phyloP scores from a whole-genome alignment of 345 rosid genomes.

The Orychophragmus violaceus region DNA sequence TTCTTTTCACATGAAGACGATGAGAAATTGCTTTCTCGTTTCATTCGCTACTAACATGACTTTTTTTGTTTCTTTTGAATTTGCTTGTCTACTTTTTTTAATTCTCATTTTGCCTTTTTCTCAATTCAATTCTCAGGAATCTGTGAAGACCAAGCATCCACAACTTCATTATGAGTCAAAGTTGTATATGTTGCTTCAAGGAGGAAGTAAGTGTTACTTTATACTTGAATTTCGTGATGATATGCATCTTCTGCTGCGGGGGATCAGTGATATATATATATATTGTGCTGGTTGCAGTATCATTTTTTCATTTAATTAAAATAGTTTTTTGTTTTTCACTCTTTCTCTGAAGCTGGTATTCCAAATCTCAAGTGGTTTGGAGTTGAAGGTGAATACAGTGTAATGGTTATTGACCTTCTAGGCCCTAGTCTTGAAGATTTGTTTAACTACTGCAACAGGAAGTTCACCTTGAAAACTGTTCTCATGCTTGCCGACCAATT shows the following conservation, averaged over 20 bases:
- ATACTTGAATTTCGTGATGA: not conserved
- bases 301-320: not conserved
- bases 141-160: slow-evolving; percentile 81
- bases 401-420: slow-evolving; percentile 83
- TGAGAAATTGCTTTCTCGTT: not conserved
- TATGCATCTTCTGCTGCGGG: not conserved
- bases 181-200: slow-evolving; percentile 79
- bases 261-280: too few species aligned
- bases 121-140: slow-evolving; percentile 43
- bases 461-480: slow-evolving; percentile 70
- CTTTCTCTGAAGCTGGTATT: slow-evolving; percentile 54
- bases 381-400: slow-evolving; percentile 66
- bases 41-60: not conserved
- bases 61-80: not conserved
- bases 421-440: slow-evolving; percentile 91
- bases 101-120: not conserved
- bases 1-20: slow-evolving; percentile 7
- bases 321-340: not conserved
- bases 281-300: not conserved
- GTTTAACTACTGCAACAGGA: slow-evolving; percentile 76
- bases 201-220: slow-evolving; percentile 62
- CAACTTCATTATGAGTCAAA: slow-evolving; percentile 87
- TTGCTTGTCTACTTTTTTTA: not conserved
- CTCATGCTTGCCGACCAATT: slow-evolving; percentile 88
- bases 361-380: slow-evolving; percentile 88